Base-by-base conservation (phyloP, 352 stramenopile genomes). In the Phytophthora crassamura region DNA sequence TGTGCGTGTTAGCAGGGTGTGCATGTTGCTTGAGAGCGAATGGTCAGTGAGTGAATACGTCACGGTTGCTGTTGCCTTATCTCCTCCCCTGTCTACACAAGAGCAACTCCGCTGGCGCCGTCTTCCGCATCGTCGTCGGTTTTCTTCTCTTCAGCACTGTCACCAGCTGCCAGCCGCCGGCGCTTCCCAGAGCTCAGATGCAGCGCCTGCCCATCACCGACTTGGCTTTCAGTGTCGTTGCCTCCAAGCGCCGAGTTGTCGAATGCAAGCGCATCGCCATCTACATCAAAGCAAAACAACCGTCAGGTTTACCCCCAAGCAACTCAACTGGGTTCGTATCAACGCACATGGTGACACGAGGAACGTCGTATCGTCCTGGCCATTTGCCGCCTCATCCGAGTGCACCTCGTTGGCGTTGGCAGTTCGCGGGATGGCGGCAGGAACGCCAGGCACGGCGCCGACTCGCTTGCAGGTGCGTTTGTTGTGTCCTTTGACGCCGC, bases 401-500 rank as follows among this genome's bases (percentile, higher is more conserved):
- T 68, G 33, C n/a, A 46, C 32, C 25, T 65, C 68, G 30, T 43
- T 36, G 28, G 14, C 54, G 52, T 14, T 53, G 12, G 52, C 14
- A 33, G 32, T 39, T 33, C 55, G 47, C 15, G 39, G 30, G 39
- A 50, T 63, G 1, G 61, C 9, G 8, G 53, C 28, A 48, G 59
- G 12, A n/a, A 57, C 46, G 33, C 6, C 38, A 20, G 32, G 40
- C n/a, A n/a, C n/a, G n/a, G n/a, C n/a, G n/a, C n/a, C n/a, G 16
- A 85, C 32, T 15, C 80, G 78, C 56, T 92, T 94, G 74, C 85
- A 94, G 34, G 85, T 94, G 16, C 85, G 77, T 55, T 94, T 94
- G 72, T 94, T 94, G 77, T 94, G 85, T 9, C 85, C 85, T 71
- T 92, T 91, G 33, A 94, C 74, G 41, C 85, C 83, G 47, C 85